Conservation (phyloP, 768 basidiomycete species). For the Rhizopogon salebrosus region DNA sequence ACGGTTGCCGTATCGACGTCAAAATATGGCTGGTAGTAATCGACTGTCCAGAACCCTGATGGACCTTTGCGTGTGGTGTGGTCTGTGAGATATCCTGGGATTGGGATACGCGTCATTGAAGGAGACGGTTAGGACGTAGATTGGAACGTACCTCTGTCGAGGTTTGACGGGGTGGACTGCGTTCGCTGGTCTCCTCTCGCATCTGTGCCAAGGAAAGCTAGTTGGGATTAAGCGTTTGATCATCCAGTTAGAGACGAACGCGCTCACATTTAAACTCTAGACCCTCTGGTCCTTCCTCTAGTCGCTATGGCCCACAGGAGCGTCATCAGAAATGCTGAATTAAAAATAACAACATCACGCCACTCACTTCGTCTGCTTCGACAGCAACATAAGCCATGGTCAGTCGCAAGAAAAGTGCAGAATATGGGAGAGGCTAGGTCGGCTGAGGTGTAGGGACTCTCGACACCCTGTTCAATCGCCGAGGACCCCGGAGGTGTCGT, state of each 20-base stretch:
- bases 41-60: slow-evolving; percentile 71
- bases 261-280: slow-evolving; percentile 67
- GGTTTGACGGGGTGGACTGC: slow-evolving; percentile 27
- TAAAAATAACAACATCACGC: background rate
- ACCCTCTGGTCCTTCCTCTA: slow-evolving; percentile 65
- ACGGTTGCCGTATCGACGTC: slow-evolving; percentile 83
- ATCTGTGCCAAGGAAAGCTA: slow-evolving; percentile 57
- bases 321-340: background rate
- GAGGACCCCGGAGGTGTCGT: background rate
- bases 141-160: slow-evolving; percentile 44
- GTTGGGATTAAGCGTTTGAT: background rate
- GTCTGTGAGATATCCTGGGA: slow-evolving; percentile 62
- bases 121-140: background rate
- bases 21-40: slow-evolving; percentile 86
- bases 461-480: background rate
- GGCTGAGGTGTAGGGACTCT: too few relatives aligned
- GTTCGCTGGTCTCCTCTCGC: slow-evolving; percentile 21
- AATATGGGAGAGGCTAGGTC: too few relatives aligned
- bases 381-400: slow-evolving; percentile 69
- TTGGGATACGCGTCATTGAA: background rate
- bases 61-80: slow-evolving; percentile 39
- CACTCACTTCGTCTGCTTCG: slow-evolving; percentile 62
- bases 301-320: slow-evolving; percentile 29
- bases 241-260: background rate
- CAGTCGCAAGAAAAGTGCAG: background rate